Evolutionary conservation across 202 grass and related monocot species (phyloP).

Genomic region (Elaeis oleifera): DNA sequence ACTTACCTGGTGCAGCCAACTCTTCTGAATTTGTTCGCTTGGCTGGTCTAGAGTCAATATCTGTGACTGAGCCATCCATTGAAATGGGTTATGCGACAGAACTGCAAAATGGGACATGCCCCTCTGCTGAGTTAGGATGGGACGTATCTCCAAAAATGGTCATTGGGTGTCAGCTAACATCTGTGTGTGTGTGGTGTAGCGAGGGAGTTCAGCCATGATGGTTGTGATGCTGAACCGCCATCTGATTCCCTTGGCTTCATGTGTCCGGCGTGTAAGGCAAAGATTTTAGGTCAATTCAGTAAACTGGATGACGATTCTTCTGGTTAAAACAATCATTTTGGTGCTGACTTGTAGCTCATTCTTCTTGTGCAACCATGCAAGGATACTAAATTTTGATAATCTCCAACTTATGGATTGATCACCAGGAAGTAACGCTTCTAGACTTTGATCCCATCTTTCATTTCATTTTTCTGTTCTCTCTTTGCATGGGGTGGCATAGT

Average conservation of each 20-base stretch:
- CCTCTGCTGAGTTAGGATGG: constrained; percentile 11
- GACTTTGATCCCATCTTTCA: too few species aligned
- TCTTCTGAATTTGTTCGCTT: constrained; percentile 6
- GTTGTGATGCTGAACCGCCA: neutral
- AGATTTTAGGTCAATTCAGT: constrained; percentile 12
- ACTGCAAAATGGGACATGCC: neutral
- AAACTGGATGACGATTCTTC: too few species aligned
- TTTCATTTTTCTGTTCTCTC: too few species aligned
- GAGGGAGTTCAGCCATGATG: constrained; percentile 7
- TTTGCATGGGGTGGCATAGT: too few species aligned
- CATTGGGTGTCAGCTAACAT: neutral
- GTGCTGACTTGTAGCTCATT: too few species aligned
- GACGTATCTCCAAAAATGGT: neutral
- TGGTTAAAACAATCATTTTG: too few species aligned
- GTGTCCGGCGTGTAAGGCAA: constrained; percentile 15
- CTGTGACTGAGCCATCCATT: neutral
- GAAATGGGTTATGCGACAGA: constrained; percentile 1
- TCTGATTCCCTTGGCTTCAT: constrained; percentile 20
- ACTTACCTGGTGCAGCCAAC: neutral
- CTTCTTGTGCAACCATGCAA: too few species aligned
- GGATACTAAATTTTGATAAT: too few species aligned
- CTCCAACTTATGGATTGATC: too few species aligned
- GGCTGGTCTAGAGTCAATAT: neutral
- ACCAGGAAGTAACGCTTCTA: too few species aligned
- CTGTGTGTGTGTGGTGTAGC: constrained; percentile 11